Base-by-base conservation (phyloP, 306 rosid species). In the Sphenostylis stenocarpa region DNA sequence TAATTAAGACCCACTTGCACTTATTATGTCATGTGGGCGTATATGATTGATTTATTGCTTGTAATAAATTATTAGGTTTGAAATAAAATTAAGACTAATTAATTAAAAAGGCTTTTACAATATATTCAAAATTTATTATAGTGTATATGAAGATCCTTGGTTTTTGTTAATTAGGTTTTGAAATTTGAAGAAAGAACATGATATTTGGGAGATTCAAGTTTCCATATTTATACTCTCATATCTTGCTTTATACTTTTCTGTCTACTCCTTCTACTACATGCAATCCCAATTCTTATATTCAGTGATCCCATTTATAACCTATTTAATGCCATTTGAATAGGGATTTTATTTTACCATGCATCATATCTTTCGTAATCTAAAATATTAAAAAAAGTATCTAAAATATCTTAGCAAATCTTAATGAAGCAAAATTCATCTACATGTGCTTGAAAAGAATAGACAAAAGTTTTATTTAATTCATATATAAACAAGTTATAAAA, bases 21-120 rank as follows among this genome's bases (percentile, higher is more conserved):
- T 67, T 20, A 83, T 57, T 49, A 55, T 29, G 21, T 82, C 86
- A 81, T 78, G 79, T 84, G 86, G 74, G 48, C 16, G 43, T 17
- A 75, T 76, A 64, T 53, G 47, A 45, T 58, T n/a, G 69, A 67
- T 70, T 67, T 64, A 41, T 64, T 29, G 78, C 60, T 62, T 49
- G 76, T 67, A 75, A 62, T 47, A 62, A 49, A 76, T 41, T 65
- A 81, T 82, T 72, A 41, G 49, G 29, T 58, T 72, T 76, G 51
- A 84, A 80, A 33, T 60, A 36, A 73, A 68, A 55, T 26, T 70
- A 58, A 58, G 44, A 48, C 53, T 61, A 5, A 39, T 80, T 36
- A 5, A 39, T 80, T 69, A 58, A 65, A 56, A 43, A 73, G 55
- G 14, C 19, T 8, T 69, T 62, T 44, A 60, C 15, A 73, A 80